Base-by-base conservation (phyloP, 306 rosid genomes). In the Trifolium repens region DNA sequence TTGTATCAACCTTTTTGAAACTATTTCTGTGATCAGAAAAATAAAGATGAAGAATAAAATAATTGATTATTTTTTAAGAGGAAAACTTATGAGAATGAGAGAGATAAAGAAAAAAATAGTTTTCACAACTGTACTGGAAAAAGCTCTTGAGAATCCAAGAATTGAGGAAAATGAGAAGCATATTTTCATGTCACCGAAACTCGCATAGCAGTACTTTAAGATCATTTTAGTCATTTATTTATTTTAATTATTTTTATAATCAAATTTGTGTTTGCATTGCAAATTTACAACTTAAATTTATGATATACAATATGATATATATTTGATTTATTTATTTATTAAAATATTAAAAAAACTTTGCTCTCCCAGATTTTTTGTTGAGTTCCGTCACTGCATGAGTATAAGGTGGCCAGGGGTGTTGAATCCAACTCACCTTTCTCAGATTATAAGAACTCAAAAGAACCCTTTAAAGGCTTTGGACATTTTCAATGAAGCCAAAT, bases 401-500 rank as follows among this genome's bases (percentile, higher is more conserved):
- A 71, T 81, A 73, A 81, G 90, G 63, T 86, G 90, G 90, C 90
- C 87, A 17, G 79, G 88, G 71, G 81, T 84, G 75, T 81, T 86
- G 67, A 78, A 87, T 72, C 87, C 90, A 26, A 75, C 79, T 7
- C 59, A 63, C 19, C 87, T 86, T 30, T 78, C 86, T 70, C 90
- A 81, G 67, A 86, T 86, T 66, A 61, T 86, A 58, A 81, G 60
- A 72, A 74, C 72, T 13, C 87, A 86, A 67, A 86, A 86, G 69
- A 86, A 81, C 37, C 84, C 90, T 2, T 68, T 73, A 69, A 81
- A 77, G n/a, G 90, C 90, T 58, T 83, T 81, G 27, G 73, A 86
- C 15, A 67, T 84, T 76, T 86, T 86, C 82, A 81, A 76, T 52
- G 71, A 78, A 63, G 88, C 74, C 67, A 84, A 86, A 79, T 58